Evolutionary conservation across 176 grass and related monocot genomes (phyloP).

Genomic region (Hsuehochloa calcarea): DNA sequence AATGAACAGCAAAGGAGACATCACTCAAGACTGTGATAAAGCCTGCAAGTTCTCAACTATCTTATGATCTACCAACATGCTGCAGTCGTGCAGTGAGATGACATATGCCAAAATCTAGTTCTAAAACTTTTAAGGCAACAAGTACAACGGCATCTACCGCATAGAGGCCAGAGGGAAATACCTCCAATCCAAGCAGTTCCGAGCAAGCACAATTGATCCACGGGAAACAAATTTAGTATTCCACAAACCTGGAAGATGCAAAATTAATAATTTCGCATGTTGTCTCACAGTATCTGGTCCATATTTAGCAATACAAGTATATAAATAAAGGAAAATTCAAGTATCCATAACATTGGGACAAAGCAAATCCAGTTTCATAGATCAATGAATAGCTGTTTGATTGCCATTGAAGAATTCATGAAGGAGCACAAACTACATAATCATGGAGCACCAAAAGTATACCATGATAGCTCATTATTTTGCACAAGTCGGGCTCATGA

Average conservation of each 20-base stretch:
- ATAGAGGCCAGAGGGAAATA: slow-evolving; percentile 39
- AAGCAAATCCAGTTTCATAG: not conserved
- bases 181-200: not conserved
- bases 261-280: not conserved
- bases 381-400: slow-evolving; percentile 37
- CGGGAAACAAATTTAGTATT: not conserved
- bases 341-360: not conserved
- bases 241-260: not conserved
- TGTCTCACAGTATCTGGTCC: not conserved
- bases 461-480: not conserved
- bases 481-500: not conserved
- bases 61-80: not conserved
- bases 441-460: not conserved
- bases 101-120: not conserved
- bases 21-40: not conserved
- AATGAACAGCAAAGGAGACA: not conserved
- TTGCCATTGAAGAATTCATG: slow-evolving; percentile 27
- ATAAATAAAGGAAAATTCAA: not conserved
- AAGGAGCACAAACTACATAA: slow-evolving; percentile 9
- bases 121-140: not conserved
- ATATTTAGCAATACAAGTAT: not conserved
- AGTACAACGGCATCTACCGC: slow-evolving; percentile 40
- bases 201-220: not conserved
- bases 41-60: not conserved
- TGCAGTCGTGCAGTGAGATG: not conserved